Evolutionary conservation across 495 filamentous ascomycete species (phyloP), one percentile per base, ranked within the genome.

Genomic region (Penicillium coffeae): DNA sequence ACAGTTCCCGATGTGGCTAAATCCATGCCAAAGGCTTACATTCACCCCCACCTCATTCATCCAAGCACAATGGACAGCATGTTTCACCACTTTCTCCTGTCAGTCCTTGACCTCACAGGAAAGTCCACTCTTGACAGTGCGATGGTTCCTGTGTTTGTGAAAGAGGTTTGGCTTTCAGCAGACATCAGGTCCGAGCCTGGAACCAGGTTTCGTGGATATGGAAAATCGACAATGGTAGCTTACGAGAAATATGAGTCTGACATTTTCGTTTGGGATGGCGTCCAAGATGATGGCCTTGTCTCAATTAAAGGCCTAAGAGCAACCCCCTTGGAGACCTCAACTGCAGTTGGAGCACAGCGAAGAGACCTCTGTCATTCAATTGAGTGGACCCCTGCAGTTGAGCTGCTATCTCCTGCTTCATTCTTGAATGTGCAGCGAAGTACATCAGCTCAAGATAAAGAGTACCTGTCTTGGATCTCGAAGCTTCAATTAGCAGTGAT

Each of bases 51-150:
- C 39, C 32, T 69, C 2, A 65, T 73, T 18, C 70, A 73, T 27
- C 70, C 70, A 1, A 56, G 63, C 6, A 64, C 60, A 1, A 62
- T 73, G 58, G 70, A 73, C 19, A 65, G 61, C 34, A 64, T 68
- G 51, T 55, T 70, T 6, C 70, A 73, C 36, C 48, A 65, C 57
- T 30, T 59, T 47, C 60, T 63, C 21, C 50, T 56, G 3, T 54
- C 58, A 1, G 45, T 56, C 5, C 51, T 66, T 14, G 59, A 66
- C 33, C 38, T 55, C 10, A 63, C 51, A 3, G 54, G 62, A 2
- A 50, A 51, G 9, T 22, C 49, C 3, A 53, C 42, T 18, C 46
- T 66, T 1, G 51, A 60, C 13, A 38, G 38, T 18, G 51, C 62
- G 21, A 49, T 49, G 21, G 25, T 66, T 2, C 63, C 63, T 13